Evolutionary conservation across 2,329 filamentous ascomycete species (phyloP), one percentile per base, ranked within the genome.

Genomic region (Hypoxylon sp.): DNA sequence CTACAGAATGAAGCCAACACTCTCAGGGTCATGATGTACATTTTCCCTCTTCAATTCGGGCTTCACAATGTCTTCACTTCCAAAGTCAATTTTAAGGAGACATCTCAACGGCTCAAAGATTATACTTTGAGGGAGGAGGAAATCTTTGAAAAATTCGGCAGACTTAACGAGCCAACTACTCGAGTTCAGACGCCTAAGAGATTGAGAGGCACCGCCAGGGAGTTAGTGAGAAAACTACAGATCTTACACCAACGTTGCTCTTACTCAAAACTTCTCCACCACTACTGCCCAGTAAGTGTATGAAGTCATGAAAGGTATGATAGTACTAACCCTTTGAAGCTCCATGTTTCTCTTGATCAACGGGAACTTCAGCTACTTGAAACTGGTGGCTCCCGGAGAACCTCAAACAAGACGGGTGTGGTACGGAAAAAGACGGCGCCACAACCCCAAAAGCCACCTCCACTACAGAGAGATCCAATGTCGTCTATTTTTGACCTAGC

Each of bases 11-110:
- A 82, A 1, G 75, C 79, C 11, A 86, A 91, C 68, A 92, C 89
- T 0, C 75, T 89, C 10, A 92, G 91, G 72, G 80, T 97, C 19
- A 88, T 97, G 87, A 96, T 95, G 83, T 95, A 98, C 79, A 90
- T 99, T 1, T 99, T 99, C 73, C 96, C 96, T 32, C 86, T 91
- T 10, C 94, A 98, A 75, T 98, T 97, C 75, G 88, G 89, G 13
- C 82, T 99, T 2, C 93, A 97, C 76, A 99, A 98, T 79, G 93
- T 91, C n/a, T 98, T 98, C 76, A 93, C 90, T 0, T 92, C 90
- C 4, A 80, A 82, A 2, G 85, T 91, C 14, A 86, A 96, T 76
- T 77, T 76, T 21, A 85, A 81, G 52, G 87, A 92, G 74, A 95
- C 91, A 0, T 83, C 88, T 0, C 91, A 95, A 73, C 87, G 86